Percentiles rank a stretch among this genome's conserved stretches.
phyloP scores from a whole-genome alignment of 2,329 filamentous ascomycete genomes.

The Fonsecaea multimorphosa region DNA sequence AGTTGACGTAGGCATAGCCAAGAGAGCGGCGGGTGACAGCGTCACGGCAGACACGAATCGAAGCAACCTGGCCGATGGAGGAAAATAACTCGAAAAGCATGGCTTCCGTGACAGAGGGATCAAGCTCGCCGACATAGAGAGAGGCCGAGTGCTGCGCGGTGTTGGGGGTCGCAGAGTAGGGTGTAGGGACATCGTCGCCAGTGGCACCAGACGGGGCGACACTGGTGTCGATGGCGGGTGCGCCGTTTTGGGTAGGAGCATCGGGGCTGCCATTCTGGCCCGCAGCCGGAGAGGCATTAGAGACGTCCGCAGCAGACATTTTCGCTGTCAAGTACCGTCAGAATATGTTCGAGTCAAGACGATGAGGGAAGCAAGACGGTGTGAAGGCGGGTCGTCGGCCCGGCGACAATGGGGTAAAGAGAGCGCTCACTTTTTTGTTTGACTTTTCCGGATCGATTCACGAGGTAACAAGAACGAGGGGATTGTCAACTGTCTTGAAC shows the following conservation, averaged over 20 bases:
- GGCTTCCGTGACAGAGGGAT: slow-evolving; percentile 95
- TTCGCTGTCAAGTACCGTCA: slow-evolving; percentile 66
- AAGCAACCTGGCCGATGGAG: slow-evolving; percentile 97
- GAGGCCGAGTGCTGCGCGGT: slow-evolving; percentile 94
- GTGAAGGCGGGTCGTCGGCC: not conserved
- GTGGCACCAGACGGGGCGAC: slow-evolving; percentile 56
- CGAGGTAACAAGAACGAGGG: slow-evolving; percentile 21
- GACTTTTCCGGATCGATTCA: slow-evolving; percentile 5
- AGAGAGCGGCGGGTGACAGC: slow-evolving; percentile 98
- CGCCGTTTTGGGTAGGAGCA: slow-evolving; percentile 51
- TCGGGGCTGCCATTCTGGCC: slow-evolving; percentile 67
- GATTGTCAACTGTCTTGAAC: slow-evolving; percentile 20
- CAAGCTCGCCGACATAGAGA: slow-evolving; percentile 98
- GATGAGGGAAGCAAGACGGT: not conserved
- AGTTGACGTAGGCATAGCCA: slow-evolving; percentile 99
- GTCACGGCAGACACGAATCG: slow-evolving; percentile 99
- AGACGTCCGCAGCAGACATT: slow-evolving; percentile 79
- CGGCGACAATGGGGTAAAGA: slow-evolving; percentile 9
- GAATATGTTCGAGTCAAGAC: not conserved
- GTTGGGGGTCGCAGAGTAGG: slow-evolving; percentile 68
- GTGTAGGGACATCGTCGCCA: slow-evolving; percentile 61
- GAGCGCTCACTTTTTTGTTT: slow-evolving; percentile 32
- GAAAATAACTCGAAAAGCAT: slow-evolving; percentile 99
- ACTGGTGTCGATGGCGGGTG: slow-evolving; percentile 72
- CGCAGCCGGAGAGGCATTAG: slow-evolving; percentile 72